phyloP scores from a whole-genome alignment of 192 early-diverging fungal species.

The Coemansia sp. region DNA sequence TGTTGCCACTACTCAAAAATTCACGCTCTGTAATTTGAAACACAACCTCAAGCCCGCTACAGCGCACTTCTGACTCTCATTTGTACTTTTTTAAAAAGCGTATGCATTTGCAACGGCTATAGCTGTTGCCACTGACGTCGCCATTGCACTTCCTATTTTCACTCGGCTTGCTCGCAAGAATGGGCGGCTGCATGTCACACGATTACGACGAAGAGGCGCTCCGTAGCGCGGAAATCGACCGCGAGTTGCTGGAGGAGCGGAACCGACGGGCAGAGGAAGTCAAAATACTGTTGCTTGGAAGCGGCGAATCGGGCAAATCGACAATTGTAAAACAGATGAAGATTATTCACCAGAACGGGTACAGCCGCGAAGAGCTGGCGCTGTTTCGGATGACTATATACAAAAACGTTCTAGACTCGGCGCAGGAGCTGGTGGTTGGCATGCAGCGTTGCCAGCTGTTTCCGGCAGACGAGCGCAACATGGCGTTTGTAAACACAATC shows the following conservation, averaged over 20 bases:
- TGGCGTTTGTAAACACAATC: conserved; percentile 38
- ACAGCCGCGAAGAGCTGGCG: conserved; percentile 74
- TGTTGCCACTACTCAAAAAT: too few species aligned
- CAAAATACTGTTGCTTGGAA: conserved; percentile 64
- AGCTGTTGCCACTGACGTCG: neutral
- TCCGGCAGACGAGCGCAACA: conserved; percentile 57
- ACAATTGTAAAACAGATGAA: conserved; percentile 98
- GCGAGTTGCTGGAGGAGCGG: conserved; percentile 57
- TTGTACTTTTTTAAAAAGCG: too few species aligned
- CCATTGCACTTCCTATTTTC: conserved; percentile 8
- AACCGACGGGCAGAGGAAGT: conserved; percentile 56
- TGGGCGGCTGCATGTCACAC: conserved; percentile 58
- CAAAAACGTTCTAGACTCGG: conserved; percentile 84
- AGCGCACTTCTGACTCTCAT: too few species aligned
- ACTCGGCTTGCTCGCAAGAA: conserved; percentile 19
- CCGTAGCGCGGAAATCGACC: conserved; percentile 59
- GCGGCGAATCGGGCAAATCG: conserved; percentile 93
- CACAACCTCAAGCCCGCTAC: too few species aligned
- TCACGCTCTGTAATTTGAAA: too few species aligned
- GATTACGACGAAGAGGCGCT: conserved; percentile 52
- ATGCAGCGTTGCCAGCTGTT: conserved; percentile 65
- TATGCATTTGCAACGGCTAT: too few species aligned
- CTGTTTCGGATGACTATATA: conserved; percentile 77
- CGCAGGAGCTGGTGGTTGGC: conserved; percentile 70
- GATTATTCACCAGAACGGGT: conserved; percentile 92